Percentiles rank a stretch among this genome's conserved stretches.
These are phyloP conservation scores for Rosa lucieae DNA, from an alignment of 306 rosid species.

Conservation along the genomic window DNA sequence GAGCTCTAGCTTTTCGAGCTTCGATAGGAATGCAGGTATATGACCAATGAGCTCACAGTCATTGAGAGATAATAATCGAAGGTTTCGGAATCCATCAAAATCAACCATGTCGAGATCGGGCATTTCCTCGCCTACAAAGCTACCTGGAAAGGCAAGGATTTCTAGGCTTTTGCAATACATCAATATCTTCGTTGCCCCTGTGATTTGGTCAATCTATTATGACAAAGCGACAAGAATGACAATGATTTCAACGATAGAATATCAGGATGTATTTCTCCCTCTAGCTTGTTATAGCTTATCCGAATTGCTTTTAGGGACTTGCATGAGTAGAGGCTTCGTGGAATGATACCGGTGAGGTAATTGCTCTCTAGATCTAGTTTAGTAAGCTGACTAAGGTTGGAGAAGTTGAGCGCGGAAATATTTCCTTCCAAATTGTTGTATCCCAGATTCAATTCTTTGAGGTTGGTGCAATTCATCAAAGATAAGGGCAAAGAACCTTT, in stretches of 20 bases:
- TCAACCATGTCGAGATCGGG: too few relatives aligned
- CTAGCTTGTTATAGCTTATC: background rate
- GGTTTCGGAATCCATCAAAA: too few relatives aligned
- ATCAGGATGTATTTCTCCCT: slow-evolving; percentile 1
- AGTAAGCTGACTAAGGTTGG: background rate
- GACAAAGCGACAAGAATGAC: background rate
- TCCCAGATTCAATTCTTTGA: background rate
- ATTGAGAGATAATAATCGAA: too few relatives aligned
- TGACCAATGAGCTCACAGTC: background rate
- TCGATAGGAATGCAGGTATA: background rate
- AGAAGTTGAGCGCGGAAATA: background rate
- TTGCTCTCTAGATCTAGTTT: background rate
- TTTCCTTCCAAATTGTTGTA: background rate
- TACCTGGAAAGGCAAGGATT: too few relatives aligned
- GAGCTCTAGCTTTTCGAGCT: background rate
- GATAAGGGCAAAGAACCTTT: background rate
- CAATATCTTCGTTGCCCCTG: too few relatives aligned
- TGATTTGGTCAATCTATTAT: background rate
- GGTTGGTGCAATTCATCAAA: background rate
- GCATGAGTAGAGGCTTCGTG: background rate
- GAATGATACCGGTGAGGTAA: background rate
- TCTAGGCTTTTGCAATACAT: too few relatives aligned
- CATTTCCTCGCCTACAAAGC: too few relatives aligned
- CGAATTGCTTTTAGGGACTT: background rate
- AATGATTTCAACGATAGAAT: background rate